A percentile compares a stretch with the other conserved stretches of the same genome.
Conservation (phyloP, 148 eudicot species). For the Nepenthes gracilis region DNA sequence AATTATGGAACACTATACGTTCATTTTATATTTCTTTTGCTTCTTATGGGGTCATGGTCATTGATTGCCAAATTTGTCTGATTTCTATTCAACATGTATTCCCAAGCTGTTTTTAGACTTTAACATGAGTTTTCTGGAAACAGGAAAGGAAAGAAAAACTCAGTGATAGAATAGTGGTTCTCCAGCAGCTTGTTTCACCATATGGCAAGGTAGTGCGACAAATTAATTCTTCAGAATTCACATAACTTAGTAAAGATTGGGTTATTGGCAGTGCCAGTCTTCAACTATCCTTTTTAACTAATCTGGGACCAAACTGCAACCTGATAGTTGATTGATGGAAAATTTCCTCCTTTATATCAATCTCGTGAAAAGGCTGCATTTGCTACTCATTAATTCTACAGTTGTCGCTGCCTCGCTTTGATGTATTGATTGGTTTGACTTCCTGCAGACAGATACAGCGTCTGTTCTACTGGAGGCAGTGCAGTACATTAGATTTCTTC, state of each 20-base stretch:
- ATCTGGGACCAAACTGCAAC: neutral
- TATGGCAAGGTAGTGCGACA: slow-evolving; percentile 60
- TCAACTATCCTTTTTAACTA: neutral
- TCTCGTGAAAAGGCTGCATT: neutral
- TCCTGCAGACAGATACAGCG: slow-evolving; percentile 91
- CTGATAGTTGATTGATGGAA: no score
- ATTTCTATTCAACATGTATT: no score
- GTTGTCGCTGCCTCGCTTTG: neutral
- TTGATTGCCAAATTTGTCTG: no score
- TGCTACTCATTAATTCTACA: neutral
- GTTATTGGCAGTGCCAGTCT: neutral
- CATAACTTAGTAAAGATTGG: neutral
- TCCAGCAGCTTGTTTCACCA: slow-evolving; percentile 89
- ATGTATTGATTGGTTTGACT: neutral
- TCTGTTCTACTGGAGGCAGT: slow-evolving; percentile 78
- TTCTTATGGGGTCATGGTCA: no score
- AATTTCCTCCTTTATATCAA: no score
- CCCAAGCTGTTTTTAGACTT: neutral
- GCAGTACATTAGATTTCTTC: slow-evolving; percentile 75
- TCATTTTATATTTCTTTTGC: no score
- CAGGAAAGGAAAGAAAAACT: slow-evolving; percentile 83
- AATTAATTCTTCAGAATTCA: neutral
- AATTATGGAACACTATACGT: no score
- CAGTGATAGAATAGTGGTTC: slow-evolving; percentile 62
- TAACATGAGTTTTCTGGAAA: slow-evolving; percentile 10